Percentiles rank a stretch among this genome's conserved stretches.
These are phyloP conservation scores for Heritiera littoralis DNA, from an alignment of 345 rosid genomes.

Conservation along the genomic window DNA sequence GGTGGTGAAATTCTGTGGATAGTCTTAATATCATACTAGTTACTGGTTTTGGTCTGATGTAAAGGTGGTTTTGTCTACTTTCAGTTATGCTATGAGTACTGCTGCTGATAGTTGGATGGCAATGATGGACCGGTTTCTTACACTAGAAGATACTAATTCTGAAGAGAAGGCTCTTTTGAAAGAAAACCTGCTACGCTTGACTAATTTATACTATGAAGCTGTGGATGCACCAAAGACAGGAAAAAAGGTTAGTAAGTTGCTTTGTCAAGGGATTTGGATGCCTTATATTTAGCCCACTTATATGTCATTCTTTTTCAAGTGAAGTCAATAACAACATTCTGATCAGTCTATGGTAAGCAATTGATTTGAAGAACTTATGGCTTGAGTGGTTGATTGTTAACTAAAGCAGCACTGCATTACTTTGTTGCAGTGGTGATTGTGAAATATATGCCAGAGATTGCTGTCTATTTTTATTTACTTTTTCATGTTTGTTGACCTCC, in stretches of 20 bases:
- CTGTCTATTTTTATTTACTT: neutral
- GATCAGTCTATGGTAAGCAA: neutral
- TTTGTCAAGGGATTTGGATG: neutral
- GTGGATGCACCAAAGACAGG: constrained; percentile 72
- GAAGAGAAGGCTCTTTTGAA: constrained; percentile 44
- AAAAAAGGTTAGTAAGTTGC: constrained; percentile 34
- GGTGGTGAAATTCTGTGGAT: neutral
- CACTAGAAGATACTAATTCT: constrained; percentile 35
- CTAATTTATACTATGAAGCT: constrained; percentile 75
- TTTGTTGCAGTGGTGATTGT: neutral
- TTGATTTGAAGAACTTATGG: neutral
- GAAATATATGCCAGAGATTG: neutral
- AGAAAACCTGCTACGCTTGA: constrained; percentile 39
- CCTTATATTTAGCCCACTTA: neutral
- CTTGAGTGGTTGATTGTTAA: neutral
- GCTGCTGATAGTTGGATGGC: constrained; percentile 79
- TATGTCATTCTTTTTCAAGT: neutral
- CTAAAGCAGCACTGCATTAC: neutral
- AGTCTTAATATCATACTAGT: neutral
- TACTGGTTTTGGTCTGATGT: neutral
- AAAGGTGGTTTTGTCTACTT: constrained; percentile 26
- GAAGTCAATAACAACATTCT: neutral
- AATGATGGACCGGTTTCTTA: constrained; percentile 71
- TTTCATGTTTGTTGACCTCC: constrained; percentile 10
- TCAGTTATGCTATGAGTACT: constrained; percentile 51